phyloP scores from a whole-genome alignment of 805 yeast genomes.

The Komagataella mondaviorum region DNA sequence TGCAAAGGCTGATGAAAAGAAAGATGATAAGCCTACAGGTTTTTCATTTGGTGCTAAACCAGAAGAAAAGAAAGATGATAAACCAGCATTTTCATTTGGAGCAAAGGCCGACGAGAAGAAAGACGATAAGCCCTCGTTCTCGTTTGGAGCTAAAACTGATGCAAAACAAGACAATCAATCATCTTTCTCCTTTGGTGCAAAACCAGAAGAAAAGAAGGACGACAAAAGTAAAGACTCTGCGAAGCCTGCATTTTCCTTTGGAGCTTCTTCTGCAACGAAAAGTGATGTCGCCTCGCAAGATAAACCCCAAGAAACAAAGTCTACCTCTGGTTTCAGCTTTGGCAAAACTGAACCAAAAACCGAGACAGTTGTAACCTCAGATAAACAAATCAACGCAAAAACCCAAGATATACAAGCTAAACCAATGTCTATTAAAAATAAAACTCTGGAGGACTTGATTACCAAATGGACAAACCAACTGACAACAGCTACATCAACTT shows the following conservation, averaged over 20 bases:
- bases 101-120: slow-evolving; percentile 3
- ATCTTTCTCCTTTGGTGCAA: slow-evolving; percentile 9
- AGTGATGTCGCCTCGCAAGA: neutral
- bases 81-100: slow-evolving; percentile 4
- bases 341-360: neutral
- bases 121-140: slow-evolving; percentile 2
- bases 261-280: slow-evolving; percentile 3
- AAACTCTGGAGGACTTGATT: slow-evolving; percentile 84
- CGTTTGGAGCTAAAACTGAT: slow-evolving; percentile 2
- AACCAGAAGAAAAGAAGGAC: slow-evolving; percentile 1
- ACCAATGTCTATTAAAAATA: slow-evolving; percentile 72
- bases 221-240: slow-evolving; percentile 3
- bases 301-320: neutral
- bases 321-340: neutral
- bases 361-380: slow-evolving; percentile 1
- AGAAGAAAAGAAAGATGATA: slow-evolving; percentile 1
- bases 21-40: slow-evolving; percentile 3
- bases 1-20: slow-evolving; percentile 4
- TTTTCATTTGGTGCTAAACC: slow-evolving; percentile 6
- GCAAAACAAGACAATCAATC: slow-evolving; percentile 3
- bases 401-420: slow-evolving; percentile 49
- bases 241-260: slow-evolving; percentile 4
- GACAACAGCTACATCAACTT: slow-evolving; percentile 57
- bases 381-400: slow-evolving; percentile 15
- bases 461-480: slow-evolving; percentile 88